Evolutionary conservation across 2,329 filamentous ascomycete genomes (phyloP).

Genomic region (Apiospora kogelbergensis): DNA sequence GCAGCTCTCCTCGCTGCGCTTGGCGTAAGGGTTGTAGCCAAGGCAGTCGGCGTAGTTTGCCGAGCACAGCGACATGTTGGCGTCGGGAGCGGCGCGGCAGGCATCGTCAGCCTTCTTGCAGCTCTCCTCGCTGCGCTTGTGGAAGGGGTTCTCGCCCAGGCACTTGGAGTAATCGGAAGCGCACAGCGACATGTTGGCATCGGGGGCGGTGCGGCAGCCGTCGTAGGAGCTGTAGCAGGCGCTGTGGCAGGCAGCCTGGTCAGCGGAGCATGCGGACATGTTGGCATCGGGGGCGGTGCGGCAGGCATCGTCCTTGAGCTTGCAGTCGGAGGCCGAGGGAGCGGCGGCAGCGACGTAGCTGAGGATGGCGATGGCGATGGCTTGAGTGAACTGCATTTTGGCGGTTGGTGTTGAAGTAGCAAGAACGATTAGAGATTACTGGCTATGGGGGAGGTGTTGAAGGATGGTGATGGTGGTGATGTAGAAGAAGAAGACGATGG

Average conservation of each 20-base stretch:
- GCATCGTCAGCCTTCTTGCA: background rate
- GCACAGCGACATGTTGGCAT: background rate
- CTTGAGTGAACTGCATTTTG: conserved; percentile 11
- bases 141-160: conserved; percentile 3
- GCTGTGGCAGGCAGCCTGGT: background rate
- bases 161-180: background rate
- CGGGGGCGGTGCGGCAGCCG: background rate
- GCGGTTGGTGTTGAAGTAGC: background rate
- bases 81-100: background rate
- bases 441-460: background rate
- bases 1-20: background rate
- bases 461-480: background rate
- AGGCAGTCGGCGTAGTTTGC: background rate
- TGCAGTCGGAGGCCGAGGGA: background rate
- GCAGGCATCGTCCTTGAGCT: background rate
- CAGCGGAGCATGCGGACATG: background rate
- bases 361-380: conserved; percentile 5
- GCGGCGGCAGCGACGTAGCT: conserved; percentile 7
- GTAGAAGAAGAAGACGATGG: background rate
- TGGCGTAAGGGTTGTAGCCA: background rate
- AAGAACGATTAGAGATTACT: background rate
- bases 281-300: background rate
- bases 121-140: background rate
- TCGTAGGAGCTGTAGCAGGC: background rate
- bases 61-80: background rate